Evolutionary conservation across 495 filamentous ascomycete species (phyloP).

Genomic region (Parachaetomium inaequale): DNA sequence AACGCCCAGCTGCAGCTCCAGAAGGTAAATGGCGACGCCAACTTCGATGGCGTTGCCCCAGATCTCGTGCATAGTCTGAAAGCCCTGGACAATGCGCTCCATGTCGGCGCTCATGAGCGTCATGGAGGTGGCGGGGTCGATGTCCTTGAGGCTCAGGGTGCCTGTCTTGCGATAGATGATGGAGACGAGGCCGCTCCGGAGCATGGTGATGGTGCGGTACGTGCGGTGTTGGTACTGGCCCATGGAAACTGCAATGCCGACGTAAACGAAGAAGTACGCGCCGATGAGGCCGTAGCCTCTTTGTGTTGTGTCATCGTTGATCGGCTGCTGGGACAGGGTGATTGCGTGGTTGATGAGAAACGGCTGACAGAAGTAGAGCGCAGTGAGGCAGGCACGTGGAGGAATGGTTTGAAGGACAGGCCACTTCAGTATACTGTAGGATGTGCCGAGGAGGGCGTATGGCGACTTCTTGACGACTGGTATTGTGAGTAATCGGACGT

Average conservation of each 20-base stretch:
- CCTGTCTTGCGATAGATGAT: conserved; percentile 56
- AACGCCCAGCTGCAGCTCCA: conserved; percentile 53
- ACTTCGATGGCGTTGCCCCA: conserved; percentile 52
- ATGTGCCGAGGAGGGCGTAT: conserved; percentile 39
- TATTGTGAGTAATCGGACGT: background rate
- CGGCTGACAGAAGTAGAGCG: conserved; percentile 61
- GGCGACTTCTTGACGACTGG: conserved; percentile 32
- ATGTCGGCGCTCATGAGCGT: conserved; percentile 59
- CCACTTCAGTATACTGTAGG: conserved; percentile 47
- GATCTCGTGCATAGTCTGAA: conserved; percentile 41
- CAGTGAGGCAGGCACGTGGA: conserved; percentile 53
- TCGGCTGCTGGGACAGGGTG: conserved; percentile 32
- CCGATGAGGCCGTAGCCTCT: conserved; percentile 60
- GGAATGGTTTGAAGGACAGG: conserved; percentile 48
- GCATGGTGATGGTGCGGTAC: conserved; percentile 60
- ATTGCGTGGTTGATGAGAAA: conserved; percentile 58
- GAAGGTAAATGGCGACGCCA: conserved; percentile 53
- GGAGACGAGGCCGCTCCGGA: conserved; percentile 54
- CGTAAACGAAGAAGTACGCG: conserved; percentile 59
- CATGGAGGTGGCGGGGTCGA: conserved; percentile 51
- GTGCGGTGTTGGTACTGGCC: conserved; percentile 54
- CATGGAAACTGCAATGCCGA: conserved; percentile 56
- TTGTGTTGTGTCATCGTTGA: conserved; percentile 35
- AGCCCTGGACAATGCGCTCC: conserved; percentile 39
- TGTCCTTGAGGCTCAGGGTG: conserved; percentile 40